Percentiles rank a stretch among this genome's conserved stretches.
Evolutionary conservation across 2,329 filamentous ascomycete species (phyloP).

Genomic region (Lecanosticta acicola): DNA sequence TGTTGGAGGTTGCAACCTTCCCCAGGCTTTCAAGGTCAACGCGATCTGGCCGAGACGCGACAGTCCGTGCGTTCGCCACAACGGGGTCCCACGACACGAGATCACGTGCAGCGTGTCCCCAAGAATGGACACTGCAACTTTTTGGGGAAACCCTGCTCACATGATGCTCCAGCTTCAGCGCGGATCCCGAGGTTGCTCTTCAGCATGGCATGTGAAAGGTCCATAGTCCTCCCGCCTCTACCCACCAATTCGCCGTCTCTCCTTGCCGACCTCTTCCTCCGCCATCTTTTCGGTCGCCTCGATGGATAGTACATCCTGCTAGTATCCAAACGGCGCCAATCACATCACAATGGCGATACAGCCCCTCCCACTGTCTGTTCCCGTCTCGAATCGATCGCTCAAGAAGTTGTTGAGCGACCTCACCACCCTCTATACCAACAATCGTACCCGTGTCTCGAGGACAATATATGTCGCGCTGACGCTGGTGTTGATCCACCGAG

Average conservation of each 20-base stretch:
- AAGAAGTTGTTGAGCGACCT: slow-evolving; percentile 44
- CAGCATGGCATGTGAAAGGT: not conserved
- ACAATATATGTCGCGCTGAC: slow-evolving; percentile 78
- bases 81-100: not conserved
- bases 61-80: not conserved
- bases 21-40: too few relatives aligned
- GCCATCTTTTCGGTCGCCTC: not conserved
- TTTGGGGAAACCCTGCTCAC: not conserved
- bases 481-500: slow-evolving; percentile 73
- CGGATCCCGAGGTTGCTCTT: not conserved
- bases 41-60: not conserved
- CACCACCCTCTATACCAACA: slow-evolving; percentile 66
- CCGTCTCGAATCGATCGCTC: slow-evolving; percentile 29
- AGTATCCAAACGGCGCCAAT: not conserved
- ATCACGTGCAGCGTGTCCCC: too few relatives aligned
- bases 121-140: too few relatives aligned
- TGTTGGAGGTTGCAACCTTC: too few relatives aligned
- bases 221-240: not conserved
- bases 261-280: not conserved
- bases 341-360: slow-evolving; percentile 19
- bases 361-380: slow-evolving; percentile 11
- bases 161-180: not conserved
- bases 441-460: slow-evolving; percentile 77
- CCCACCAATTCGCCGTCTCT: not conserved
- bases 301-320: not conserved